Conservation (phyloP, 495 filamentous ascomycete genomes). For the Penicillium bialowiezense region DNA sequence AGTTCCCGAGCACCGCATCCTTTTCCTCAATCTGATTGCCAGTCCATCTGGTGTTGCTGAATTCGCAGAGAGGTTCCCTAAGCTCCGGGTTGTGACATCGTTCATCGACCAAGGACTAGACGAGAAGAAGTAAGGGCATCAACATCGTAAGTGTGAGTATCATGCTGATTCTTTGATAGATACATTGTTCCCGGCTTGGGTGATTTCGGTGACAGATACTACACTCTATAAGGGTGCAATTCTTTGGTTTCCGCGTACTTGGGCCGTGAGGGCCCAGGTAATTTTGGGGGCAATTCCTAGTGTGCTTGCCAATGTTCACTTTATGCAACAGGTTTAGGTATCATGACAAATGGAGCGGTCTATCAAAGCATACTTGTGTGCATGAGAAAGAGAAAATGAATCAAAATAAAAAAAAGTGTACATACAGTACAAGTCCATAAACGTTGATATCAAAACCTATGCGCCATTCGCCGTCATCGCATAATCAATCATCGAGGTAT, state of each 20-base stretch:
- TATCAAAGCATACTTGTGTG: background rate
- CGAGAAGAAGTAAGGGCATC: conserved; percentile 80
- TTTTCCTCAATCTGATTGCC: conserved; percentile 94
- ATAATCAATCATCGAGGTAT: conserved; percentile 29
- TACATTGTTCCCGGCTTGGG: conserved; percentile 96
- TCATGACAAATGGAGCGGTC: background rate
- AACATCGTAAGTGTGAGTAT: background rate
- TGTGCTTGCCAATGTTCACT: too few species aligned
- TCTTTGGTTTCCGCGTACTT: background rate
- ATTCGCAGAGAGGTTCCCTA: conserved; percentile 91
- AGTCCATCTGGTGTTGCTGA: conserved; percentile 87
- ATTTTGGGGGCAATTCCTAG: background rate
- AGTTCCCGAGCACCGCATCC: conserved; percentile 90
- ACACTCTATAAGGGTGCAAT: conserved; percentile 64
- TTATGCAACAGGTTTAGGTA: background rate
- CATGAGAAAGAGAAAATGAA: background rate
- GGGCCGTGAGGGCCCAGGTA: background rate
- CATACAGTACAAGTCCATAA: conserved; percentile 8
- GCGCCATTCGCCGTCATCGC: conserved; percentile 17
- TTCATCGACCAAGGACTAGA: conserved; percentile 94
- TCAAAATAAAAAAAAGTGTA: conserved; percentile 1
- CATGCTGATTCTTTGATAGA: conserved; percentile 45
- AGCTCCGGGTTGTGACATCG: conserved; percentile 88
- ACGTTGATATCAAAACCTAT: conserved; percentile 13
- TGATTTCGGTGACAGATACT: conserved; percentile 96